Base-by-base conservation (phyloP, 108 stramenopile genomes). In the Cyclotella distinguenda region DNA sequence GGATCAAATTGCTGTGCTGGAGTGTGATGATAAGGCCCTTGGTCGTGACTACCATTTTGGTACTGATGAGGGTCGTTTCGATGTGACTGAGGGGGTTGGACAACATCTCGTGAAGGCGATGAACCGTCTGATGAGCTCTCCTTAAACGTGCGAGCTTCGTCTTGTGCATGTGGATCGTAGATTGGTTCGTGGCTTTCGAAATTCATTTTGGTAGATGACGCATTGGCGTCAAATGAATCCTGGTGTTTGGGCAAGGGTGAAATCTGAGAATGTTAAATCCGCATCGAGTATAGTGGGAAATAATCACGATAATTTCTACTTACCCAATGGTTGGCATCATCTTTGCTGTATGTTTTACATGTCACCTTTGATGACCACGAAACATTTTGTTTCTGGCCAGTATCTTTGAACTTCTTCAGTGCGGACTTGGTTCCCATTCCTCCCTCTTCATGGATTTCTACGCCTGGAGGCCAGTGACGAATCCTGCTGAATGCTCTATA, bases 341-440 rank as follows among this genome's bases (percentile, higher is more conserved):
- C 77, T 47, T 78, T 78, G 52, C 69, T 70, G 46, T 78, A 78
- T n/a, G 77, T 78, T 61, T 78, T 78, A 69, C 77, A 78, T 27
- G 77, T 78, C 16, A 78, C 77, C 48, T 78, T 78, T 16, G 62
- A 65, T 8, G 77, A 78, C 77, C 77, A 78, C 8, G 77, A 66
- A 3, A 78, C 68, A 31, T 66, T 78, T 32, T 59, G 50, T 30
- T 48, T 66, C 30, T 30, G 13, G 28, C 48, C 57, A 36, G 36
- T 42, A 28, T 70, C 64, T 47, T 60, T 78, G 31, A 23, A 28
- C 49, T 27, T 70, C 26, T 59, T 50, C 7, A 78, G 68, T 48
- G 77, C 68, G 27, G 77, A 78, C 59, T 63, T 70, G 11, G 58
- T 43, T 23, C 59, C 26, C 49, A 51, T 64, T 32, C 27, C 39